Base-by-base conservation (phyloP, 2,329 filamentous ascomycete species). In the Alternaria sp. region DNA sequence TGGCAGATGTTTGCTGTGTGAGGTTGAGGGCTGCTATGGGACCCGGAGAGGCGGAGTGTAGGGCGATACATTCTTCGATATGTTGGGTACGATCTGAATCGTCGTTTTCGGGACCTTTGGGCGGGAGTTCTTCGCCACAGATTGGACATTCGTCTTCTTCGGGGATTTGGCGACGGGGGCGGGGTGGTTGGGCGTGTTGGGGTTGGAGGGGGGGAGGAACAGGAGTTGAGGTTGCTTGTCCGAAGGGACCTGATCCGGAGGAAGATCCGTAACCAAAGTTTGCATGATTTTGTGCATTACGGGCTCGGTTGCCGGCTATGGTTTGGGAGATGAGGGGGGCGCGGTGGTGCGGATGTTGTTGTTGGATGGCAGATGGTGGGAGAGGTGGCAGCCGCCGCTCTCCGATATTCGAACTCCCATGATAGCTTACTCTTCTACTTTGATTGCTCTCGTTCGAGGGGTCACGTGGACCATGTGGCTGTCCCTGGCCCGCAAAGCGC, bases 141-240 rank as follows among this genome's bases (percentile, higher is more conserved):
- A 93, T 85, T 0, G 90, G 90, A 61, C 91, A 94, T 68, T 92
- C 89, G 71, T 93, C 90, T 71, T 93, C 90, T 72, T 93, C 91
- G 2, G 74, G 66, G 11, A 82, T 73, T 51, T 75, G 67, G 23
- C 70, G 66, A 21, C 71, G 56, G 4, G 68, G 71, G 0, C 65
- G 66, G 17, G 64, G 55, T 11, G 68, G 69, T 23, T 68, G 68
- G 21, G 65, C 61, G 26, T 61, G 58, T 9, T 62, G 58, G 11
- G 54, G 58, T 45, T 63, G 63, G 11, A 58, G 48, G 3, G 65
- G 52, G 2, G 58, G 52, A 33, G 67, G 50, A 2, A 63, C 54
- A 24, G 63, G 56, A 24, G 66, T 46, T 37, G 59, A 66, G 9
- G 62, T 56, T 2, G 56, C 54, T n/a, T 63, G 60, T 14, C 65